Percentiles rank a stretch among this genome's conserved stretches.
phyloP scores from a whole-genome alignment of 352 stramenopile species.

The Phytopythium montanum region DNA sequence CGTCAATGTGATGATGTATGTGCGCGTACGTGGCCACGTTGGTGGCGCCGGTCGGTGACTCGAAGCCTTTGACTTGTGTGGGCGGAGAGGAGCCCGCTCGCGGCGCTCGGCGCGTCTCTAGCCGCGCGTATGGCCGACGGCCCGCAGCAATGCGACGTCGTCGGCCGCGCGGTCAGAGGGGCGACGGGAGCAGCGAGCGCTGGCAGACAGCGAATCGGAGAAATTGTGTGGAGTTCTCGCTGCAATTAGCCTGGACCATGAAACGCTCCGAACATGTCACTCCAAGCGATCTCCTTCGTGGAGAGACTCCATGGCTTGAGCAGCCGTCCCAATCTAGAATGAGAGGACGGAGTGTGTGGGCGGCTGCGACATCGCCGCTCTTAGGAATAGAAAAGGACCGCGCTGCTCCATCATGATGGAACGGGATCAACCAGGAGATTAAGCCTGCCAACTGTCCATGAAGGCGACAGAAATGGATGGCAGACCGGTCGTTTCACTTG shows the following conservation, averaged over 20 bases:
- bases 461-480: no score
- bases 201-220: conserved; percentile 50
- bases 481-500: no score
- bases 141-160: conserved; percentile 40
- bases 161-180: conserved; percentile 8
- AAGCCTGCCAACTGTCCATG: no score
- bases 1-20: background rate
- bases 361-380: no score
- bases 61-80: conserved; percentile 16
- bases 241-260: conserved; percentile 74
- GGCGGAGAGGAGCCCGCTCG: conserved; percentile 21
- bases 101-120: background rate
- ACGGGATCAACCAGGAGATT: no score
- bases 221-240: conserved; percentile 77
- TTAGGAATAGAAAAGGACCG: no score
- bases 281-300: no score
- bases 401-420: no score
- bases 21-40: background rate
- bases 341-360: no score
- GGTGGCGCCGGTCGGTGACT: conserved; percentile 13
- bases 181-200: conserved; percentile 16
- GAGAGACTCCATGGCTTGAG: no score
- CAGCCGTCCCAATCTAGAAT: no score
- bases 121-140: conserved; percentile 3
- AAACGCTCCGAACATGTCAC: conserved; percentile 40